phyloP scores from a whole-genome alignment of 495 filamentous ascomycete genomes.

The Jackrogersella multiformis region DNA sequence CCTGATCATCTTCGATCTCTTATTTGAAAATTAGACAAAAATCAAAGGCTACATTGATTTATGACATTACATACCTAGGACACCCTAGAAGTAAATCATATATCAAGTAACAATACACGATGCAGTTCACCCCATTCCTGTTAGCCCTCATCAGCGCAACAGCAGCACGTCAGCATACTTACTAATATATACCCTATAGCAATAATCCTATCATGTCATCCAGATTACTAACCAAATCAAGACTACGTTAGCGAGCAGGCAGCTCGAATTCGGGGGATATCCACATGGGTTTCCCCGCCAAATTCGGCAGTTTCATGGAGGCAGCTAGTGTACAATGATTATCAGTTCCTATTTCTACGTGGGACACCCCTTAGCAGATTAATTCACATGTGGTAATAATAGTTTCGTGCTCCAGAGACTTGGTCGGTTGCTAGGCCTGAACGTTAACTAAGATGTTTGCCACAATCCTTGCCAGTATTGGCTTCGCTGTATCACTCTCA shows the following conservation, averaged over 20 bases:
- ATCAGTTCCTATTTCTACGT: slow-evolving; percentile 25
- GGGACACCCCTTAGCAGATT: slow-evolving; percentile 11
- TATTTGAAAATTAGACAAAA: too few relatives aligned
- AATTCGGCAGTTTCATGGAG: slow-evolving; percentile 40
- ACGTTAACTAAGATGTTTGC: slow-evolving; percentile 24
- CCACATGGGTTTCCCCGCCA: slow-evolving; percentile 39
- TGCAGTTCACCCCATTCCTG: neutral
- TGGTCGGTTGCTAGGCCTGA: neutral
- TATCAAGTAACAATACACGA: too few relatives aligned
- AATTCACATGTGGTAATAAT: neutral
- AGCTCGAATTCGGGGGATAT: slow-evolving; percentile 25
- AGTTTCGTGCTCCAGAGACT: neutral
- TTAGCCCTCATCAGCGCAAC: neutral
- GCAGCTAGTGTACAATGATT: neutral
- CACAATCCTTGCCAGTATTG: slow-evolving; percentile 31
- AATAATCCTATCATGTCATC: slow-evolving; percentile 16
- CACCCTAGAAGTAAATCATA: too few relatives aligned
- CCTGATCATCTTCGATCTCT: too few relatives aligned
- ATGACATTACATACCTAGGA: too few relatives aligned
- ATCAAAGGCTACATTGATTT: too few relatives aligned
- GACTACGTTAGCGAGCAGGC: slow-evolving; percentile 19
- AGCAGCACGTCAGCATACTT: neutral
- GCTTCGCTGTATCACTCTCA: slow-evolving; percentile 35
- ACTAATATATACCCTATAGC: too few relatives aligned
- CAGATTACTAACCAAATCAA: slow-evolving; percentile 30